Conservation (phyloP, 2,329 filamentous ascomycete species). For the Penicillium nordicum region DNA sequence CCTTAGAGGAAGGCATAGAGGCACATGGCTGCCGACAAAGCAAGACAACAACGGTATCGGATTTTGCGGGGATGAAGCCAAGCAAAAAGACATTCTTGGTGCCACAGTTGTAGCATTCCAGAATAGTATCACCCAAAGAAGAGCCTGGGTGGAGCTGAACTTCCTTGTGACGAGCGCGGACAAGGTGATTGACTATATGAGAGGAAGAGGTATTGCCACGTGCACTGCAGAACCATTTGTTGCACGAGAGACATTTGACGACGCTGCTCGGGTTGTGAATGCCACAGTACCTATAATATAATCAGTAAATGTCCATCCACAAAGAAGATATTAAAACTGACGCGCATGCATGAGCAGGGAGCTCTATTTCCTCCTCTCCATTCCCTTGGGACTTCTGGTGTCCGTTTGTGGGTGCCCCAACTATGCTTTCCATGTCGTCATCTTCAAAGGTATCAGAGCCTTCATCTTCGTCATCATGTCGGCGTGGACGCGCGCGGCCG, state of each 20-base stretch:
- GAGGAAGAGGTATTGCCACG: constrained; percentile 94
- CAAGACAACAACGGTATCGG: constrained; percentile 94
- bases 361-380: constrained; percentile 79
- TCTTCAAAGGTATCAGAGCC: constrained; percentile 79
- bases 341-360: constrained; percentile 94
- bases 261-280: constrained; percentile 95
- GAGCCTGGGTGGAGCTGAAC: constrained; percentile 94
- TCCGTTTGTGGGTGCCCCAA: constrained; percentile 76
- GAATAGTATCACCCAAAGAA: constrained; percentile 86
- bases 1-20: constrained; percentile 90
- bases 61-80: constrained; percentile 97
- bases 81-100: constrained; percentile 99
- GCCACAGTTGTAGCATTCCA: constrained; percentile 98
- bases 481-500: constrained; percentile 59
- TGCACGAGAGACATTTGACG: constrained; percentile 92
- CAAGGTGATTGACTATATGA: constrained; percentile 97
- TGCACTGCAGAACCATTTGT: constrained; percentile 98
- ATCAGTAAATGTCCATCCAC: constrained; percentile 17
- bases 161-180: constrained; percentile 96
- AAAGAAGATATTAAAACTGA: constrained; percentile 51
- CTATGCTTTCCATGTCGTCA: constrained; percentile 72
- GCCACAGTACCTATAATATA: constrained; percentile 72
- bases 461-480: constrained; percentile 85
- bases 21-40: constrained; percentile 96
- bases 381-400: constrained; percentile 58